Evolutionary conservation across 2,329 filamentous ascomycete species (phyloP).

Genomic region (Aspergillus quadrilineatus): DNA sequence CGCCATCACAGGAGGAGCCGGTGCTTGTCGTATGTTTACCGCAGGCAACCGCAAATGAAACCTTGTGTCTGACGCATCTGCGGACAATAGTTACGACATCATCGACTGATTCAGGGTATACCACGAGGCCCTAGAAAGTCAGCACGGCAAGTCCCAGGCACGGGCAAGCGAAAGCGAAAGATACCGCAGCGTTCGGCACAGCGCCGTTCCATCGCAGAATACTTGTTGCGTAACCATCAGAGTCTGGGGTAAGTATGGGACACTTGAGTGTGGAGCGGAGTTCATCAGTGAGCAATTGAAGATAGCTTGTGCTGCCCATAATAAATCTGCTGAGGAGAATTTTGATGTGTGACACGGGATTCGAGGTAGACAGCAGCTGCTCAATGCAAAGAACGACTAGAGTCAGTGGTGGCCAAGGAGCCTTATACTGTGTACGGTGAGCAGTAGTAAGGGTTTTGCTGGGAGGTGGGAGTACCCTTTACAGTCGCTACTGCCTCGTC

Average conservation of each 20-base stretch:
- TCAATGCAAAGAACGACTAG: neutral
- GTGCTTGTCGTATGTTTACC: conserved; percentile 59
- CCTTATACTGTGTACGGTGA: no score
- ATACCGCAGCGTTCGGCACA: conserved; percentile 15
- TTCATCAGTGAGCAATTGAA: neutral
- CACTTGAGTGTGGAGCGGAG: neutral
- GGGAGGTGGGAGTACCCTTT: no score
- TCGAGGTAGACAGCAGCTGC: neutral
- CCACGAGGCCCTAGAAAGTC: conserved; percentile 12
- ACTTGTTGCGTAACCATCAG: conserved; percentile 11
- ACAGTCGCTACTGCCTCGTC: no score
- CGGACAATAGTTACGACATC: conserved; percentile 10
- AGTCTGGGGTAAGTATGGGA: neutral
- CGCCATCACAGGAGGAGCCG: conserved; percentile 51
- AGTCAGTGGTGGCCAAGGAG: no score
- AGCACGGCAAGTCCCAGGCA: neutral
- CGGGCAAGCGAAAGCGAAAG: neutral
- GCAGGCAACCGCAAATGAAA: conserved; percentile 55
- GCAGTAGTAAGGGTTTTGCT: no score
- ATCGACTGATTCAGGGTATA: conserved; percentile 7
- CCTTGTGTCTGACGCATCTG: conserved; percentile 44
- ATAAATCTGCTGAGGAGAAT: neutral
- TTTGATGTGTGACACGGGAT: neutral
- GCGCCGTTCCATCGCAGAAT: conserved; percentile 18
- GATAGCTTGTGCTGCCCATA: neutral